A percentile compares a stretch with the other conserved stretches of the same genome.
These are phyloP conservation scores for Friedmanniomyces simplex DNA, from an alignment of 495 filamentous ascomycete genomes.

Conservation along the genomic window DNA sequence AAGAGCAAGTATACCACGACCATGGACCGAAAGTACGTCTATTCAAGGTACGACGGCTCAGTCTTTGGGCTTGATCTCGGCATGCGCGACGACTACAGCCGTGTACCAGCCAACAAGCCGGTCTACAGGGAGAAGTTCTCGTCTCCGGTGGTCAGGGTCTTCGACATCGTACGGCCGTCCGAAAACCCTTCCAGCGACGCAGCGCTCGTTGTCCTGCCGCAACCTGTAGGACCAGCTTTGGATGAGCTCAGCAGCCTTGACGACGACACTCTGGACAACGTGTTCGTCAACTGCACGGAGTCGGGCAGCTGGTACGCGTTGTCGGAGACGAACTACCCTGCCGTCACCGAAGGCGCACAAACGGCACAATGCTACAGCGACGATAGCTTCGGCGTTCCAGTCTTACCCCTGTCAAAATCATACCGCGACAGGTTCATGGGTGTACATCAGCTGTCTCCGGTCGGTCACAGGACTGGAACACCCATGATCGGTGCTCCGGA, in stretches of 20 bases:
- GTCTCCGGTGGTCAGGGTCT: constrained; percentile 80
- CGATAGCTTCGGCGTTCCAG: background rate
- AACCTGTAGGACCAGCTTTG: constrained; percentile 61
- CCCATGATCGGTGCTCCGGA: constrained; percentile 13
- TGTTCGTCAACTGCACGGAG: constrained; percentile 81
- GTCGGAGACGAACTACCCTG: constrained; percentile 75
- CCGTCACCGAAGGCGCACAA: constrained; percentile 59
- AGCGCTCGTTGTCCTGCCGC: constrained; percentile 69
- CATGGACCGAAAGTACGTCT: constrained; percentile 82
- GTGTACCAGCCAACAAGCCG: constrained; percentile 29
- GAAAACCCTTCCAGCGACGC: constrained; percentile 46
- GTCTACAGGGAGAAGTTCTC: constrained; percentile 57
- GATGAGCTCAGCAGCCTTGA: constrained; percentile 42
- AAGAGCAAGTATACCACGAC: constrained; percentile 66
- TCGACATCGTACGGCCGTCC: constrained; percentile 71
- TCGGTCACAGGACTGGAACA: background rate
- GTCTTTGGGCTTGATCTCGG: constrained; percentile 67
- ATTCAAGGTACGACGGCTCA: constrained; percentile 75
- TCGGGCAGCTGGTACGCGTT: constrained; percentile 87
- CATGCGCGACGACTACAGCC: constrained; percentile 34
- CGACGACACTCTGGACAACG: constrained; percentile 50
- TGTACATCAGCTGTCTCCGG: constrained; percentile 38
- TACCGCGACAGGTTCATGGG: constrained; percentile 16
- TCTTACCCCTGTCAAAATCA: constrained; percentile 11
- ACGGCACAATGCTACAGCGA: constrained; percentile 54